phyloP scores from a whole-genome alignment of 2,329 filamentous ascomycete species.

The Paecilomyces niveus region DNA sequence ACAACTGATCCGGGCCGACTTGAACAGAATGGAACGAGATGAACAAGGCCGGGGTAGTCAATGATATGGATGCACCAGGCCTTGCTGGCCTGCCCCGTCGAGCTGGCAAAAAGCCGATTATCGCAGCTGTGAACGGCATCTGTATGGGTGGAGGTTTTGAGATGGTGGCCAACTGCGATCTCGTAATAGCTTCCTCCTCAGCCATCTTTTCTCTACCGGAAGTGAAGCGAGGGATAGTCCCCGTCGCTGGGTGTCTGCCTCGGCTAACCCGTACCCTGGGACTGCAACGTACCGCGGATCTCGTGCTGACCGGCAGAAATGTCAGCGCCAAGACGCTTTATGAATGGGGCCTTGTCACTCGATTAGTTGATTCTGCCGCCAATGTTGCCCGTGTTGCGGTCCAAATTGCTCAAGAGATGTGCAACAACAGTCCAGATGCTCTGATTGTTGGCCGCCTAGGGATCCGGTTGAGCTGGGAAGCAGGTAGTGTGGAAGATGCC shows the following conservation, averaged over 20 bases:
- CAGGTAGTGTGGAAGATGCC: conserved; percentile 55
- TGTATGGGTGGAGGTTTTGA: conserved; percentile 72
- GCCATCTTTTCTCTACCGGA: conserved; percentile 65
- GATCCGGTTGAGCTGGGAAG: conserved; percentile 63
- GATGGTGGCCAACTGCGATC: conserved; percentile 65
- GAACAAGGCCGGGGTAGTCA: conserved; percentile 27
- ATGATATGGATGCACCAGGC: conserved; percentile 41
- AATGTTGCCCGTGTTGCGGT: conserved; percentile 40
- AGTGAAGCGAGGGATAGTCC: conserved; percentile 61
- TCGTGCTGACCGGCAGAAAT: conserved; percentile 58
- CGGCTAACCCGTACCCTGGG: conserved; percentile 62
- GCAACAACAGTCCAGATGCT: conserved; percentile 62
- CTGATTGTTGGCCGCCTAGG: conserved; percentile 65
- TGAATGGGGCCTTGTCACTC: conserved; percentile 63
- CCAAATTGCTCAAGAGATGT: conserved; percentile 53
- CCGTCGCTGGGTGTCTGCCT: conserved; percentile 63
- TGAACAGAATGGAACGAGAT: conserved; percentile 46
- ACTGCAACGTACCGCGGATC: conserved; percentile 61
- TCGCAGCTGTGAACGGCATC: conserved; percentile 68
- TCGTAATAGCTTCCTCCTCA: conserved; percentile 45
- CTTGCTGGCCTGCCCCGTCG: conserved; percentile 62
- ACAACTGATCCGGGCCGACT: background rate
- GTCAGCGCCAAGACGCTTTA: conserved; percentile 54
- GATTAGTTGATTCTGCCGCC: conserved; percentile 43
- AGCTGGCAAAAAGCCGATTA: conserved; percentile 63